Conservation (phyloP, 805 yeast genomes). For the Metschnikowia lunata region DNA sequence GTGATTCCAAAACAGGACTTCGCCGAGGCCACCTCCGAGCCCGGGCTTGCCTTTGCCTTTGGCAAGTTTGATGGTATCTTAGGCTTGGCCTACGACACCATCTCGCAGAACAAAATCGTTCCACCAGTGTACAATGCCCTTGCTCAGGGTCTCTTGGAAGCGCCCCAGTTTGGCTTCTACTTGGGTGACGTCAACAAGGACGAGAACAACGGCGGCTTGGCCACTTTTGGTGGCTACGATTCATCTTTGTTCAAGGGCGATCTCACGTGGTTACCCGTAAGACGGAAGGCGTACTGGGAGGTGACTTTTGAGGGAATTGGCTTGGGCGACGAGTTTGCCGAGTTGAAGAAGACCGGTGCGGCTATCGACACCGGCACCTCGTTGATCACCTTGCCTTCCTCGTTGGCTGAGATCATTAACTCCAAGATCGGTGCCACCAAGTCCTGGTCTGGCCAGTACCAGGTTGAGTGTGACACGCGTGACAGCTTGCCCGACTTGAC, state of each 20-base stretch:
- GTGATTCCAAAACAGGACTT: constrained; percentile 84
- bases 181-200: constrained; percentile 72
- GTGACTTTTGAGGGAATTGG: constrained; percentile 88
- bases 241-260: constrained; percentile 72
- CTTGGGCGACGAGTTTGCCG: constrained; percentile 88
- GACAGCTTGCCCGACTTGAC: constrained; percentile 87
- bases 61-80: constrained; percentile 98
- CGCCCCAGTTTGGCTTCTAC: constrained; percentile 83
- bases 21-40: constrained; percentile 96
- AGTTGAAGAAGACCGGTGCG: constrained; percentile 81
- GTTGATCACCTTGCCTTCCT: constrained; percentile 89
- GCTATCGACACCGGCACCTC: constrained; percentile 99
- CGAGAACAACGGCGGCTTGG: constrained; percentile 78
- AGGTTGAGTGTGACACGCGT: constrained; percentile 84
- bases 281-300: constrained; percentile 99
- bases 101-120: constrained; percentile 81
- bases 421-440: constrained; percentile 96
- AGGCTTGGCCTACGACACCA: constrained; percentile 90
- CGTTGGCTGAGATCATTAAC: constrained; percentile 91
- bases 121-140: constrained; percentile 95
- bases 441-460: constrained; percentile 96
- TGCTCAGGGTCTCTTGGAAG: constrained; percentile 73
- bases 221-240: constrained; percentile 94
- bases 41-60: constrained; percentile 96
- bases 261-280: constrained; percentile 92